Percentiles rank a stretch among this genome's conserved stretches.
These are phyloP conservation scores for Aplosporella prunicola DNA, from an alignment of 2,329 filamentous ascomycete species.

Conservation along the genomic window DNA sequence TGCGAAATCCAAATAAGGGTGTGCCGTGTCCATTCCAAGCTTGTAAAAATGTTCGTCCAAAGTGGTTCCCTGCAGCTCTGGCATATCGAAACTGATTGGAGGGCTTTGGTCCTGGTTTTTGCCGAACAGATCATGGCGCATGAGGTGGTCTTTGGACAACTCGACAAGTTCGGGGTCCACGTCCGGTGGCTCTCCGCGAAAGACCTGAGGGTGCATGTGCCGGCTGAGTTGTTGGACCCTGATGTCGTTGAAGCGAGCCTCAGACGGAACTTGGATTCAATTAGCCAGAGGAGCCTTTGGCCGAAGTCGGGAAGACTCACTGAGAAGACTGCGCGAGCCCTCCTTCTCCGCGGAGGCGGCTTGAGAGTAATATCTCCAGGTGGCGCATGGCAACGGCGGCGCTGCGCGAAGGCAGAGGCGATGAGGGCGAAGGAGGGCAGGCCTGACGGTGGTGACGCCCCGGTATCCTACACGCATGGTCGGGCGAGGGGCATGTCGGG, in stretches of 20 bases:
- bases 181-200: too few relatives aligned
- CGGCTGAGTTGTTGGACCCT: constrained; percentile 87
- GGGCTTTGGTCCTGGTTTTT: constrained; percentile 70
- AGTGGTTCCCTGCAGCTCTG: constrained; percentile 64
- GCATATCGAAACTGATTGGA: constrained; percentile 81
- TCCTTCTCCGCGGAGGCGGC: background rate
- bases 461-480: background rate
- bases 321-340: constrained; percentile 4
- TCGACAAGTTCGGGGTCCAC: constrained; percentile 69
- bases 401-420: background rate
- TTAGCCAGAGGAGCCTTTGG: constrained; percentile 5
- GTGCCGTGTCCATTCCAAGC: constrained; percentile 75
- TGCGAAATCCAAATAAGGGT: constrained; percentile 69
- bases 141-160: constrained; percentile 72
- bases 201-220: constrained; percentile 75
- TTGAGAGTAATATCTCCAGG: background rate
- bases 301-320: background rate
- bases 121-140: constrained; percentile 74
- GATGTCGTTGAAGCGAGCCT: constrained; percentile 78
- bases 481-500: too few relatives aligned
- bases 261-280: constrained; percentile 29
- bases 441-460: constrained; percentile 1
- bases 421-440: constrained; percentile 2
- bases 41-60: constrained; percentile 92
- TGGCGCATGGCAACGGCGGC: constrained; percentile 2